Evolutionary conservation across 225 moss, liverwort and hornwort species (phyloP).

Genomic region (Rhytidiadelphus loreus): DNA sequence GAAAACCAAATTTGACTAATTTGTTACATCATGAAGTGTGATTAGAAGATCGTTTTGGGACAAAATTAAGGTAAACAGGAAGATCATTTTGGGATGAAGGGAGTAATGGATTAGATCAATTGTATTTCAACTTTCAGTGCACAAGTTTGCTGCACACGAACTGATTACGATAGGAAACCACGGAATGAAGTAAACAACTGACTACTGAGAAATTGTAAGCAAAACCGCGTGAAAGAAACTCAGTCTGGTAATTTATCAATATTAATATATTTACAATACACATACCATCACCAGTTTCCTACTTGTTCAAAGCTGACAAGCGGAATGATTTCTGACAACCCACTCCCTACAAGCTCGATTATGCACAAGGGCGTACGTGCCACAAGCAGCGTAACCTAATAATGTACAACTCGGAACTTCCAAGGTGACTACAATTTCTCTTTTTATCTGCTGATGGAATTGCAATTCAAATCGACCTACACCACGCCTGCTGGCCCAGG

Average conservation of each 20-base stretch:
- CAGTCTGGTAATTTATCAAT: not conserved
- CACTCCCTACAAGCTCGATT: not conserved
- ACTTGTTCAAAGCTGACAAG: not conserved
- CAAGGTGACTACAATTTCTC: not conserved
- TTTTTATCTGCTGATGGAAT: not conserved
- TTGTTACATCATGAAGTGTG: no score
- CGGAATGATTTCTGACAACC: not conserved
- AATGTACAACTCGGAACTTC: not conserved
- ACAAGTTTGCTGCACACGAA: not conserved
- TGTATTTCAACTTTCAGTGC: not conserved
- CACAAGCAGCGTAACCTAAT: not conserved
- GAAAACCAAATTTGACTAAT: no score
- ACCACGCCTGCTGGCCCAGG: slow-evolving; percentile 13
- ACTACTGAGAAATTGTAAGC: no score
- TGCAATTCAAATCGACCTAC: not conserved
- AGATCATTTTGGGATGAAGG: no score
- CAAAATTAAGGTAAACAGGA: no score
- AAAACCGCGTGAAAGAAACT: not conserved
- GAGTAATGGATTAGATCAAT: no score
- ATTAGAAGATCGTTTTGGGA: no score
- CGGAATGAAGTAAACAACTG: not conserved
- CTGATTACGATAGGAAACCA: not conserved
- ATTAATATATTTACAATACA: not conserved
- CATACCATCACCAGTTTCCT: not conserved
- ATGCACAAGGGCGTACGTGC: not conserved